Evolutionary conservation across 2,329 filamentous ascomycete species (phyloP).

Genomic region (Pezicula carpinea): DNA sequence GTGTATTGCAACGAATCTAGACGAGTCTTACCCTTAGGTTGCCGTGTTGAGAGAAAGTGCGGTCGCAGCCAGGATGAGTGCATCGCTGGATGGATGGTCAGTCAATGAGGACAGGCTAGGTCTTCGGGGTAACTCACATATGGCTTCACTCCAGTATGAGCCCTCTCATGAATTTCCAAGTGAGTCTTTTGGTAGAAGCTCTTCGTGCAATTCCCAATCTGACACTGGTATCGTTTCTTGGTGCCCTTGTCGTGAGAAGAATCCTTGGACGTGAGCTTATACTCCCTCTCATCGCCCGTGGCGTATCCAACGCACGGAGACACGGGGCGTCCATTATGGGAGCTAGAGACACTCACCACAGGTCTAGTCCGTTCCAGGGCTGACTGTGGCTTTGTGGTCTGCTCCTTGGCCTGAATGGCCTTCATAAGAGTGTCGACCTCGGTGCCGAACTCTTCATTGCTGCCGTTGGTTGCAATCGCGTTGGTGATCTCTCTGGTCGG

Average conservation of each 20-base stretch:
- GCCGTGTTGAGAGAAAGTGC: conserved; percentile 82
- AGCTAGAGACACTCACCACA: conserved; percentile 25
- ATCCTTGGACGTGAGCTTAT: conserved; percentile 19
- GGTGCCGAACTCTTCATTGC: conserved; percentile 65
- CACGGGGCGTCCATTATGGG: conserved; percentile 28
- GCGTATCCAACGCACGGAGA: conserved; percentile 1
- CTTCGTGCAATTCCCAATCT: conserved; percentile 69
- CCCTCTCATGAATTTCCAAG: conserved; percentile 80
- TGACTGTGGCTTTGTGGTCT: conserved; percentile 30
- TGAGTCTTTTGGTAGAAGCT: conserved; percentile 90
- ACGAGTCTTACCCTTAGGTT: conserved; percentile 68
- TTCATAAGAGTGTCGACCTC: conserved; percentile 86
- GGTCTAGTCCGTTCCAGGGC: conserved; percentile 15
- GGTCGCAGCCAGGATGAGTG: conserved; percentile 66
- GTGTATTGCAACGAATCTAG: conserved; percentile 6
- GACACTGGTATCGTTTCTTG: conserved; percentile 68
- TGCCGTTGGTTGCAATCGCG: background rate
- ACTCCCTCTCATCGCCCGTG: conserved; percentile 9
- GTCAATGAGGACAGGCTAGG: conserved; percentile 18
- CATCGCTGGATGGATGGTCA: conserved; percentile 39
- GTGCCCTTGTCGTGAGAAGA: conserved; percentile 4
- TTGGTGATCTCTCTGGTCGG: conserved; percentile 6
- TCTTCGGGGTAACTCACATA: conserved; percentile 59
- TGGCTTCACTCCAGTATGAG: conserved; percentile 86
- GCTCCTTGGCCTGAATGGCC: conserved; percentile 68